Conservation (phyloP, 345 rosid species). For the Tarenaya hassleriana region DNA sequence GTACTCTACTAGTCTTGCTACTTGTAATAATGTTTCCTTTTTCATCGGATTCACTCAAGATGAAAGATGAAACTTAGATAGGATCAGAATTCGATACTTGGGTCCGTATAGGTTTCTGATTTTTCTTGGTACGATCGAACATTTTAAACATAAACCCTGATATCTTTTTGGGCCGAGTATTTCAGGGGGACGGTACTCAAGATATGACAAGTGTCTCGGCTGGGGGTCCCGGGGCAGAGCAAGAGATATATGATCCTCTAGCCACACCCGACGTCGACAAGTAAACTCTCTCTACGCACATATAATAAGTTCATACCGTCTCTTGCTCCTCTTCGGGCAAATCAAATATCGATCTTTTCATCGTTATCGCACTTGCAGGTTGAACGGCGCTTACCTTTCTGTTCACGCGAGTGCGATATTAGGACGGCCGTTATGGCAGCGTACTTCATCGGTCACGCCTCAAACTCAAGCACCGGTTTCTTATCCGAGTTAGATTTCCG, state of each 20-base stretch:
- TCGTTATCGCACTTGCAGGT: constrained; percentile 40
- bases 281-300: constrained; percentile 30
- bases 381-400: constrained; percentile 70
- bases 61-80: too few species aligned
- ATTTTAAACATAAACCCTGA: background rate
- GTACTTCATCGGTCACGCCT: constrained; percentile 46
- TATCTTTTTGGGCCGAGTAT: constrained; percentile 1
- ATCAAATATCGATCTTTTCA: constrained; percentile 13
- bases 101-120: background rate
- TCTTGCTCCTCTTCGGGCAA: background rate
- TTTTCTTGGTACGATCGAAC: background rate
- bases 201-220: constrained; percentile 47
- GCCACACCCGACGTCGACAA: constrained; percentile 83
- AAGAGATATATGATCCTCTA: constrained; percentile 70
- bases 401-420: constrained; percentile 66
- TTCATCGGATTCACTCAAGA: background rate
- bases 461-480: constrained; percentile 11
- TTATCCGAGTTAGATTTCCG: too few species aligned
- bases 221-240: constrained; percentile 49
- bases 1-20: background rate
- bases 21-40: background rate
- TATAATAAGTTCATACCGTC: background rate
- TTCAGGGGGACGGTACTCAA: constrained; percentile 68
- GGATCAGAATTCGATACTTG: too few species aligned
- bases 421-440: constrained; percentile 69